phyloP scores from a whole-genome alignment of 352 stramenopile species.

The Nothophytophthora sp. region DNA sequence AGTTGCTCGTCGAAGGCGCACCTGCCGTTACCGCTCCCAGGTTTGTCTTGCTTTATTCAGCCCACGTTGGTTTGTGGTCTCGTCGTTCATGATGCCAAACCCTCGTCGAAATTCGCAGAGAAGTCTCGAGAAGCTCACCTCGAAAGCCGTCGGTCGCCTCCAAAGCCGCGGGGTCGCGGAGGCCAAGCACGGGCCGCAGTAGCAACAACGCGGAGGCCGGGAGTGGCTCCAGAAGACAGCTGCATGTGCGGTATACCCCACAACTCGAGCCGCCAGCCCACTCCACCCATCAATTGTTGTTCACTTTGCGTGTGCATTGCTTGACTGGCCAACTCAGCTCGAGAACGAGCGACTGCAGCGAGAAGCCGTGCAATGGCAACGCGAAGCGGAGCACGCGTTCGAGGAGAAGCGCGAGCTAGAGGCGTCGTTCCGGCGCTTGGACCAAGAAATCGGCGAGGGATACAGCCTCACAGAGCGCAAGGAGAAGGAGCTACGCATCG shows the following conservation, averaged over 20 bases:
- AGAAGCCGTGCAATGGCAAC: slow-evolving; percentile 32
- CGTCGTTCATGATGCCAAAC: neutral
- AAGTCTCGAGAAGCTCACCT: slow-evolving; percentile 20
- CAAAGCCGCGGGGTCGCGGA: slow-evolving; percentile 4
- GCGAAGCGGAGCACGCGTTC: slow-evolving; percentile 36
- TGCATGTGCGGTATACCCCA: slow-evolving; percentile 14
- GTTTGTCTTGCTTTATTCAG: slow-evolving; percentile 1
- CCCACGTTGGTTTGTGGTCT: neutral
- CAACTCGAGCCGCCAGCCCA: too few species aligned
- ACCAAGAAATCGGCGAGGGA: slow-evolving; percentile 51
- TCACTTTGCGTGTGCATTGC: neutral
- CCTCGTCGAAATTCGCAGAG: slow-evolving; percentile 1
- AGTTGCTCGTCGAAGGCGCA: slow-evolving; percentile 31
- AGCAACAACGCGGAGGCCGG: slow-evolving; percentile 35
- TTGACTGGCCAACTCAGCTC: slow-evolving; percentile 1
- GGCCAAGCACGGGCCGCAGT: slow-evolving; percentile 1
- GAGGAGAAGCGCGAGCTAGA: slow-evolving; percentile 48
- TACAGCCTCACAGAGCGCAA: slow-evolving; percentile 61
- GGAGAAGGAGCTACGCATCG: slow-evolving; percentile 65
- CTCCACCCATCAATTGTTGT: neutral
- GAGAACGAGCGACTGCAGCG: slow-evolving; percentile 24
- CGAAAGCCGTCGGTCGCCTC: slow-evolving; percentile 14
- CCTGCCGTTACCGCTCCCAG: slow-evolving; percentile 19
- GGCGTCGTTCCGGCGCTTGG: slow-evolving; percentile 48
- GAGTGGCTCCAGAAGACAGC: slow-evolving; percentile 5